Evolutionary conservation across 148 eudicot species (phyloP).

Genomic region (Euryodendron excelsum): DNA sequence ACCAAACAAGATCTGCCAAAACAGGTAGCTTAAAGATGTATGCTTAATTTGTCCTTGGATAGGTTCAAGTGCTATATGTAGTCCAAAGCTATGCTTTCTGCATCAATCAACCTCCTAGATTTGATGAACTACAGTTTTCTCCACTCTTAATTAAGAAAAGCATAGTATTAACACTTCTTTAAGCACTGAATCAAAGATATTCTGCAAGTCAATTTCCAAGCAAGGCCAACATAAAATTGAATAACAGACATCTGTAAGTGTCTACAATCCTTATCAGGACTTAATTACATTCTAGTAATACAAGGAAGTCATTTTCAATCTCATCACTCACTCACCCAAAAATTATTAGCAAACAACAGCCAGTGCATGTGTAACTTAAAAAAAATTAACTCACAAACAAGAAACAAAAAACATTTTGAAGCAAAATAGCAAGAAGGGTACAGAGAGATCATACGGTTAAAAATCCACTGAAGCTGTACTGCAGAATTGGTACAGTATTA

Average conservation of each 20-base stretch:
- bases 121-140: too few relatives aligned
- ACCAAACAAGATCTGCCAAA: too few relatives aligned
- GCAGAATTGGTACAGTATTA: constrained; percentile 71
- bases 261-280: neutral
- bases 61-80: too few relatives aligned
- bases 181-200: neutral
- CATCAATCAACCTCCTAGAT: too few relatives aligned
- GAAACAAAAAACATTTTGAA: constrained; percentile 4
- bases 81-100: too few relatives aligned
- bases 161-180: neutral
- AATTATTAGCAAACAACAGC: neutral
- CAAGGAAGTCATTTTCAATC: neutral
- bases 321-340: neutral
- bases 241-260: neutral
- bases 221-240: neutral
- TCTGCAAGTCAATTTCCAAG: neutral
- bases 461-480: constrained; percentile 94
- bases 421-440: constrained; percentile 19
- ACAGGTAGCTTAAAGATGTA: too few relatives aligned
- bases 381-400: neutral
- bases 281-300: neutral
- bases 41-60: too few relatives aligned
- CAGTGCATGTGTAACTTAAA: neutral
- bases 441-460: constrained; percentile 70
- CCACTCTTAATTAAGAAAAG: neutral